Conservation (phyloP, 2,329 filamentous ascomycete genomes). For the Penicillium sp. region DNA sequence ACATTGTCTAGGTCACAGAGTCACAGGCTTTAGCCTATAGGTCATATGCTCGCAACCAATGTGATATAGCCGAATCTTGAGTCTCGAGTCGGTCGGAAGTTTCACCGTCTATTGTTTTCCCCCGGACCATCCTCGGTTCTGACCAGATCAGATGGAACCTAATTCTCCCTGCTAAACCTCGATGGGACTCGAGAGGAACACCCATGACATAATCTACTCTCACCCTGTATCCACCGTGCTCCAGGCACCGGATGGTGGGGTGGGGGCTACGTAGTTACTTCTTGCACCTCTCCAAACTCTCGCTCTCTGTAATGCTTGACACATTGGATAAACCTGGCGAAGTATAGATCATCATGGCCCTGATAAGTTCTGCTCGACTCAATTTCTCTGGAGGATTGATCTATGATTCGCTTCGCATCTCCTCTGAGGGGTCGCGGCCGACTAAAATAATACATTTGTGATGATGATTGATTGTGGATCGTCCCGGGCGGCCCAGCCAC, state of each 20-base stretch:
- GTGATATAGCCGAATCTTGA: neutral
- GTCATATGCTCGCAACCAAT: neutral
- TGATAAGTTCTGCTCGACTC: neutral
- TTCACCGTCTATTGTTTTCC: conserved; percentile 1
- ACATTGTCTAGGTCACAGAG: neutral
- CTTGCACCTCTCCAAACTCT: neutral
- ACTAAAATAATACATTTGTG: too few relatives aligned
- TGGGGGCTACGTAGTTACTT: neutral
- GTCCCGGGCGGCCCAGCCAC: neutral
- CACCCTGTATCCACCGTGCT: neutral
- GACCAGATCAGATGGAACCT: conserved; percentile 1
- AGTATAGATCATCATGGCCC: neutral
- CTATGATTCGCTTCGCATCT: neutral
- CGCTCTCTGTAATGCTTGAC: neutral
- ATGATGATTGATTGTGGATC: neutral
- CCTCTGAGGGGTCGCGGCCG: too few relatives aligned
- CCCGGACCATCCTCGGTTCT: neutral
- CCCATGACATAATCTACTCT: conserved; percentile 10
- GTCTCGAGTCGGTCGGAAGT: neutral
- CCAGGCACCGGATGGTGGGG: conserved; percentile 6
- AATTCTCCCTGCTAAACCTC: neutral
- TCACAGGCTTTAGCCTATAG: neutral
- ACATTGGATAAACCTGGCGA: neutral
- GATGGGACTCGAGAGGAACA: conserved; percentile 5
- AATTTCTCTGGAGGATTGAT: neutral